Conservation (phyloP, 331 rosid species). For the Malus hybrid region DNA sequence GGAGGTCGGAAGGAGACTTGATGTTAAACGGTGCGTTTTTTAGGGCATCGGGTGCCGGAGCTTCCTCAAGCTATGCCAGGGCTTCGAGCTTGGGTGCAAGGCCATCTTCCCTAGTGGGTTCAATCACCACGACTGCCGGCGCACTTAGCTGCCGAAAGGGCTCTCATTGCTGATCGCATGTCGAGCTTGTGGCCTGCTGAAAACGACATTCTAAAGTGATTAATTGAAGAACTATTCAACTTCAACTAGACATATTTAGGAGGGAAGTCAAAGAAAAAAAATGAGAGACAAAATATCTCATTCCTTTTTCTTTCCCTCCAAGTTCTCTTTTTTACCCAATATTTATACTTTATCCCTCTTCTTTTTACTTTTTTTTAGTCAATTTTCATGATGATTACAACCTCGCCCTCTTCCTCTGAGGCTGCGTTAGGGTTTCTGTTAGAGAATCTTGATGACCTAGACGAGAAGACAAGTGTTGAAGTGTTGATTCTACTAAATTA, state of each 20-base stretch:
- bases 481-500: constrained; percentile 55
- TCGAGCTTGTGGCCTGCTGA: constrained; percentile 15
- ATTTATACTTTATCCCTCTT: background rate
- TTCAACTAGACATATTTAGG: too few relatives aligned
- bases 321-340: constrained; percentile 10
- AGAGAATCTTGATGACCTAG: constrained; percentile 29
- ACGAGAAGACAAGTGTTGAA: constrained; percentile 50
- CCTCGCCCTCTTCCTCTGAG: constrained; percentile 56
- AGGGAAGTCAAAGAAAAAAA: background rate
- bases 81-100: constrained; percentile 89
- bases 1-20: constrained; percentile 89
- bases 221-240: too few relatives aligned
- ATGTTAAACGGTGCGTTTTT: constrained; percentile 78
- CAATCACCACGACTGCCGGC: constrained; percentile 58
- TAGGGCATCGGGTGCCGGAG: constrained; percentile 69
- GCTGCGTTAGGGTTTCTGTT: constrained; percentile 21
- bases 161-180: constrained; percentile 44
- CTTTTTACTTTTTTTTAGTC: background rate
- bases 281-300: constrained; percentile 3
- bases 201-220: background rate
- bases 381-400: constrained; percentile 32
- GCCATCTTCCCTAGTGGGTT: constrained; percentile 73
- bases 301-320: constrained; percentile 16
- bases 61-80: constrained; percentile 80
- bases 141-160: constrained; percentile 63